Conservation (phyloP, 495 filamentous ascomycete species). For the Hyphodiscus hymeniophilus region DNA sequence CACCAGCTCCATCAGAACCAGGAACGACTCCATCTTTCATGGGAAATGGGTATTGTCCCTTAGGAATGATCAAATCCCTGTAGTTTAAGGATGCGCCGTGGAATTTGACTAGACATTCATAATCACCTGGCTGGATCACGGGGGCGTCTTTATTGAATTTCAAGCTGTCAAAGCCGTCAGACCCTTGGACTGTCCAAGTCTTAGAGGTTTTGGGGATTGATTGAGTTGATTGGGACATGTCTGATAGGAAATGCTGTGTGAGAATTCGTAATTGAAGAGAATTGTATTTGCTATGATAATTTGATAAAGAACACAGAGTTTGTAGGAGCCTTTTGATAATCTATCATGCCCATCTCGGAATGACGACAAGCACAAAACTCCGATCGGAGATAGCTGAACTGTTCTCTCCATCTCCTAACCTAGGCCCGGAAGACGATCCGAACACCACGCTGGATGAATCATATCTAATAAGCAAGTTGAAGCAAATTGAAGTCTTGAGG, state of each 20-base stretch:
- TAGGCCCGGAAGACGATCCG: too few relatives aligned
- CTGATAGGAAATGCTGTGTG: background rate
- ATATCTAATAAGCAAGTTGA: too few relatives aligned
- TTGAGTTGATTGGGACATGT: constrained; percentile 2
- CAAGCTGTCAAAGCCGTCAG: constrained; percentile 21
- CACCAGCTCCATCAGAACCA: constrained; percentile 71
- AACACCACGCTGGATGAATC: too few relatives aligned
- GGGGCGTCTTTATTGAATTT: constrained; percentile 20
- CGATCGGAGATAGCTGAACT: too few relatives aligned
- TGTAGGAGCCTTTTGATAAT: too few relatives aligned
- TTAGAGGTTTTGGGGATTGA: constrained; percentile 17
- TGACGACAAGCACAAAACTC: too few relatives aligned
- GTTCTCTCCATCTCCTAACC: too few relatives aligned
- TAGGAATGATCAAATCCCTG: constrained; percentile 64
- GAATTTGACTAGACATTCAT: constrained; percentile 57
- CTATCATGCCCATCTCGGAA: too few relatives aligned
- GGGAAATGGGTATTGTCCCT: constrained; percentile 61
- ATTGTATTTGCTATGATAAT: too few relatives aligned
- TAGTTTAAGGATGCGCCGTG: constrained; percentile 75
- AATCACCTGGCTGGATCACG: constrained; percentile 49
- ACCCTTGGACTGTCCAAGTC: constrained; percentile 17
- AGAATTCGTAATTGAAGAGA: too few relatives aligned
- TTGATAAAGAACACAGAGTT: background rate
- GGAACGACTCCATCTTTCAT: constrained; percentile 51
- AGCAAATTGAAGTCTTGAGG: too few relatives aligned